Percentiles rank a stretch among this genome's conserved stretches.
phyloP scores from a whole-genome alignment of 768 basidiomycete genomes.

The Mycena haematopus region DNA sequence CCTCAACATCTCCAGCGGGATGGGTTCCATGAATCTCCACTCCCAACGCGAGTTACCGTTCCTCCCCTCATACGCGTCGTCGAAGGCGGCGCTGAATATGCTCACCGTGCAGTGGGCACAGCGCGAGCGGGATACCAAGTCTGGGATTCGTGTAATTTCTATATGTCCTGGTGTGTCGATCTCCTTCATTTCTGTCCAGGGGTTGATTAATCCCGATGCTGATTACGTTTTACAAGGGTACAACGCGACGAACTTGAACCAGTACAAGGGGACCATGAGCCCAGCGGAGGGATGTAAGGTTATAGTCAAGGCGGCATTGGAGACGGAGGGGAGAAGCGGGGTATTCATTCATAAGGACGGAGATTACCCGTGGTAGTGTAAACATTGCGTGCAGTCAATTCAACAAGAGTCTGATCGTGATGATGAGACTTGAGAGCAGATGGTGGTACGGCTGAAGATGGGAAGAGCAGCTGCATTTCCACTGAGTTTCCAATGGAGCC shows the following conservation, averaged over 20 bases:
- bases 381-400: too few relatives aligned
- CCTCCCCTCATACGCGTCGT: background rate
- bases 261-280: background rate
- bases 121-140: constrained; percentile 15
- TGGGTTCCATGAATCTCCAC: background rate
- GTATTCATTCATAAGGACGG: background rate
- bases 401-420: too few relatives aligned
- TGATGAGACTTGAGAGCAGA: too few relatives aligned
- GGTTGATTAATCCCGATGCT: too few relatives aligned
- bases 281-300: constrained; percentile 1
- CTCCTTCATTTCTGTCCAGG: too few relatives aligned
- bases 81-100: constrained; percentile 19
- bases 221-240: background rate
- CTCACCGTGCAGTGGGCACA: constrained; percentile 20
- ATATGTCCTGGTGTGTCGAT: constrained; percentile 13
- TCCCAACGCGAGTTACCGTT: background rate
- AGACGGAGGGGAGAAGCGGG: background rate
- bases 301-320: background rate
- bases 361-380: background rate
- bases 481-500: too few relatives aligned
- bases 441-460: too few relatives aligned
- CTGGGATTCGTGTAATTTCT: constrained; percentile 14
- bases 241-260: background rate
- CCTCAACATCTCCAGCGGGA: background rate
- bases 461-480: too few relatives aligned